Evolutionary conservation across 2,329 filamentous ascomycete genomes (phyloP), one percentile per base, ranked within the genome.

Genomic region (Cyphellophora attinorum): DNA sequence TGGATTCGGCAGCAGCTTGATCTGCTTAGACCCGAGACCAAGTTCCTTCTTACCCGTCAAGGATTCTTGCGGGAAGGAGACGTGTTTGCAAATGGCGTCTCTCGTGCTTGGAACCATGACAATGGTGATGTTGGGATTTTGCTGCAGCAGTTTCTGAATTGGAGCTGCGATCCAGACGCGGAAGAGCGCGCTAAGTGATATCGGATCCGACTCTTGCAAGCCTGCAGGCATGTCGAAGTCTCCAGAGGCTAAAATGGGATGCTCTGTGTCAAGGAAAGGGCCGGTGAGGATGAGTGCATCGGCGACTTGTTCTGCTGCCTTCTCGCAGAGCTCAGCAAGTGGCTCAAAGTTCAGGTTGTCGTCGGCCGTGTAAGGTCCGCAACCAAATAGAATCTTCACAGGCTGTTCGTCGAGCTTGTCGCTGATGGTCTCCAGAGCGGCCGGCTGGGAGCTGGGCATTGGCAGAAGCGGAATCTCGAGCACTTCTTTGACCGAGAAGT

Each of bases 331-430:
- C 18, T 83, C 76, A 50, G 86, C 78, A 2, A 98, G 65, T 5
- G 89, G 82, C 51, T 93, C 83, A 53, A 88, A 98, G 46, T 86
- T 81, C 29, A 98, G 76, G 52, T 93, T 93, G 51, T 89, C 83
- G 48, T 96, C 88, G 3, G 86, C 77, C 1, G 88, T 94, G 59
- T 93, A 98, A 0, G 91, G 91, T 0, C 91, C 91, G 0, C 85
- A 75, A 2, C 81, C 85, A 39, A 89, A 70, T 23, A 95, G 59
- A 33, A 93, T 65, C 49, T 72, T 86, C 12, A 96, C 60, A 1
- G 89, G 86, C 3, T 68, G 62, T 4, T 58, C 56, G 12, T 64
- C 60, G 8, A 93, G 67, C 39, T 77, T 76, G 35, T 82, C 69
- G 29, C 81, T 76, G 55, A 85, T 77, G 3, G 68, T 62, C 37